Conservation (phyloP, 768 basidiomycete genomes). For the Pleurotus giganteus region DNA sequence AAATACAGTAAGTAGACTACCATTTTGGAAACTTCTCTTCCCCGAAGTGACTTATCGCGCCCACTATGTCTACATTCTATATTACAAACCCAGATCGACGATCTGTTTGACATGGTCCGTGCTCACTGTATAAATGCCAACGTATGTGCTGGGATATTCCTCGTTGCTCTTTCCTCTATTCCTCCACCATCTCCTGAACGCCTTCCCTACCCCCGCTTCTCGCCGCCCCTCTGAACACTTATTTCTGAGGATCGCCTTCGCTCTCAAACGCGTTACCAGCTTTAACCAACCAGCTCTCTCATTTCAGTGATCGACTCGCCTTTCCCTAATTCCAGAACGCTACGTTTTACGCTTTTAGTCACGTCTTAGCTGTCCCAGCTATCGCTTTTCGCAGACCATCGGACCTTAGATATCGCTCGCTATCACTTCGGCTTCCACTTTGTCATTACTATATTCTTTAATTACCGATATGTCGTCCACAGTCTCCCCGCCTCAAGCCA, state of each 20-base stretch:
- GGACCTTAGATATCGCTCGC: neutral
- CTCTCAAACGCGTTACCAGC: neutral
- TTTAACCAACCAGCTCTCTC: neutral
- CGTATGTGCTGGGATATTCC: conserved; percentile 1
- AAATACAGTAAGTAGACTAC: neutral
- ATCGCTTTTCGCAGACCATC: neutral
- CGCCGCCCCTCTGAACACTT: neutral
- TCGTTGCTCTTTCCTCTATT: conserved; percentile 8
- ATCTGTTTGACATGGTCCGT: conserved; percentile 9
- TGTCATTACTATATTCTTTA: neutral
- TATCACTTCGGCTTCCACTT: neutral
- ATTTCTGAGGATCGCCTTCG: neutral
- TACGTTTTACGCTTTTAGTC: conserved; percentile 4
- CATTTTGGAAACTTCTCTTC: neutral
- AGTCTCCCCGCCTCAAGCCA: neutral
- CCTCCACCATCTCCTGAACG: conserved; percentile 1
- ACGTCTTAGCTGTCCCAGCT: neutral
- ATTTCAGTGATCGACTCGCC: neutral
- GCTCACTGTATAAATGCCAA: conserved; percentile 3
- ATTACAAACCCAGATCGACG: conserved; percentile 5
- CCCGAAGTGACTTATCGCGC: neutral
- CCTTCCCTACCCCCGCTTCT: neutral
- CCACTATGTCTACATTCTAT: neutral
- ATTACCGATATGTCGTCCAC: neutral
- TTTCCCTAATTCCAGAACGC: neutral